A percentile compares a stretch with the other conserved stretches of the same genome.
phyloP scores from a whole-genome alignment of 2,329 filamentous ascomycete genomes.

The Diaporthe amygdali region DNA sequence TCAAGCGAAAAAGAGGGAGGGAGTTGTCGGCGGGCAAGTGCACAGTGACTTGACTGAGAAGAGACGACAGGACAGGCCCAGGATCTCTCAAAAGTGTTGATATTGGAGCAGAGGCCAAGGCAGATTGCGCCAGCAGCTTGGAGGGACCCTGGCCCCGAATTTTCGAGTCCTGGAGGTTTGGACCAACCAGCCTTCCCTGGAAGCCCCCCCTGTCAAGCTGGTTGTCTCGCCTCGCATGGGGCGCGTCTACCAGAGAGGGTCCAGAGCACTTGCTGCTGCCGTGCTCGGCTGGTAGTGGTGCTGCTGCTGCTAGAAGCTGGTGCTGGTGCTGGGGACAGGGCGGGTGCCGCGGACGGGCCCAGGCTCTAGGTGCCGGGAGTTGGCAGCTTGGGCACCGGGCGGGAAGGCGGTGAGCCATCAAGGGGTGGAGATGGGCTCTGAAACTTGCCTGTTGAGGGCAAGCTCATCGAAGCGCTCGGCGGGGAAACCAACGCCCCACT shows the following conservation, averaged over 20 bases:
- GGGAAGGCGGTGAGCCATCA: conserved; percentile 1
- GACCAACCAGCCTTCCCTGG: conserved; percentile 8
- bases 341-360: conserved; percentile 12
- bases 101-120: conserved; percentile 15
- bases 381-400: background rate
- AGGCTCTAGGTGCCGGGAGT: background rate
- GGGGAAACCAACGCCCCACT: background rate
- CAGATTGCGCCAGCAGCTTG: conserved; percentile 7
- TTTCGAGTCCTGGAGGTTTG: conserved; percentile 7
- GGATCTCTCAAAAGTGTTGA: conserved; percentile 1
- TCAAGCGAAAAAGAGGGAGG: background rate
- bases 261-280: background rate
- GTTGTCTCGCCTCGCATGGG: conserved; percentile 3
- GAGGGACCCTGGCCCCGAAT: conserved; percentile 13
- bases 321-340: background rate
- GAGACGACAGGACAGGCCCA: background rate
- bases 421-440: conserved; percentile 2
- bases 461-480: background rate
- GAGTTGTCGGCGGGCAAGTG: background rate
- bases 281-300: background rate
- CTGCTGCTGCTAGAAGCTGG: background rate
- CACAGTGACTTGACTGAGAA: background rate
- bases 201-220: background rate
- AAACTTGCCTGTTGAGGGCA: conserved; percentile 12
- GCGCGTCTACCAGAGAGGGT: background rate